These are phyloP conservation scores for Deuterostichococcus epilithicus DNA, from an alignment of 139 green algal genomes.

Conservation along the genomic window DNA sequence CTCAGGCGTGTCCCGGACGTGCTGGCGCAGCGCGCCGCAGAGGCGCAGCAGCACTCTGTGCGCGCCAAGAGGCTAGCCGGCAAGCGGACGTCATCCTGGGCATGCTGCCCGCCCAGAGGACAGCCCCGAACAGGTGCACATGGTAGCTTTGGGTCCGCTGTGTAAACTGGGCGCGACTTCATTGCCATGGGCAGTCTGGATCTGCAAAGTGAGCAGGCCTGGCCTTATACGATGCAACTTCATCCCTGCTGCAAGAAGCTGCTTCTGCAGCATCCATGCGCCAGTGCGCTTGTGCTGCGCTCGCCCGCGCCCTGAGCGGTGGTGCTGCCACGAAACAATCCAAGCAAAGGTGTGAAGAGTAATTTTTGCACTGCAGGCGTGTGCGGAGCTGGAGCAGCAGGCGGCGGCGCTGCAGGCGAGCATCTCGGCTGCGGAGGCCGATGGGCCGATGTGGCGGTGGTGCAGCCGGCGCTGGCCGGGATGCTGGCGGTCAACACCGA, in stretches of 20 bases:
- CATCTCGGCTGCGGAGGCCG: background rate
- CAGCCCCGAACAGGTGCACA: background rate
- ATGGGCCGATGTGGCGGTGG: background rate
- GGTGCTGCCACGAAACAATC: no score
- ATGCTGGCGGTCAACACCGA: background rate
- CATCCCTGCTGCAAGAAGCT: no score
- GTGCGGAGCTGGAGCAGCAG: background rate
- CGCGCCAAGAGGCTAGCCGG: background rate
- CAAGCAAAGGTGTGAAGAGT: no score
- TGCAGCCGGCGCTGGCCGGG: background rate
- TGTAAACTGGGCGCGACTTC: background rate
- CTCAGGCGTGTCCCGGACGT: constrained; percentile 33
- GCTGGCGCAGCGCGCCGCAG: background rate
- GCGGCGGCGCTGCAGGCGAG: background rate
- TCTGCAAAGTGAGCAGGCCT: no score
- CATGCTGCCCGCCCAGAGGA: background rate
- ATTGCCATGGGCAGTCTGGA: no score
- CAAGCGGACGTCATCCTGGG: background rate
- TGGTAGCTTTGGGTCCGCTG: no score
- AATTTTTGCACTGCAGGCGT: background rate
- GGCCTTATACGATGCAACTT: no score
- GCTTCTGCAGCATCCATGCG: no score
- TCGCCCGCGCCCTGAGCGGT: background rate
- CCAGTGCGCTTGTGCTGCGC: background rate
- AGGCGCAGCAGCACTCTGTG: background rate